These are phyloP conservation scores for Rhazya stricta DNA, from an alignment of 257 asterid genomes.

Conservation along the genomic window DNA sequence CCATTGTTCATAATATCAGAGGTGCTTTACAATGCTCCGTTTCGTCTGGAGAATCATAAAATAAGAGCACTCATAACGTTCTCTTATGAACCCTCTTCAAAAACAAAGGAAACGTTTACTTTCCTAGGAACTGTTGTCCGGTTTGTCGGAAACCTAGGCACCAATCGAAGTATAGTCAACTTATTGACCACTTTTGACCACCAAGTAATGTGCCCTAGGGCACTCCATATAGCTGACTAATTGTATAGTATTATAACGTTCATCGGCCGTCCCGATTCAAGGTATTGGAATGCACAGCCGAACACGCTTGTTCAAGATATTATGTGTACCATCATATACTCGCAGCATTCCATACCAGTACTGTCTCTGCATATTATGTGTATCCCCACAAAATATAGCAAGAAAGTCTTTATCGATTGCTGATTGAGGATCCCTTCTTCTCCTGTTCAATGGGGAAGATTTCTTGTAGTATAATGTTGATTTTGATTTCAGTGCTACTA, in stretches of 20 bases:
- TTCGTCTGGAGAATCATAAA: background rate
- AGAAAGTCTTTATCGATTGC: background rate
- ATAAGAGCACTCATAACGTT: background rate
- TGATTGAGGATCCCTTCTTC: background rate
- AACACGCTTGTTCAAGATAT: constrained; percentile 2
- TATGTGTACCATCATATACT: background rate
- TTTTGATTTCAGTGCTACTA: background rate
- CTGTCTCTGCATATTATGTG: background rate
- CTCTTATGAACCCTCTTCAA: too few species aligned
- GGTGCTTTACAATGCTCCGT: background rate
- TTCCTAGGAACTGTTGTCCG: constrained; percentile 25
- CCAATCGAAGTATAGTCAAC: background rate
- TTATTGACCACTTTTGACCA: constrained; percentile 18
- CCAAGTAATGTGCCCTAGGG: background rate
- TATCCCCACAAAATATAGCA: background rate
- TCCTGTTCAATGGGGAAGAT: constrained; percentile 11
- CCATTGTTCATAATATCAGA: background rate
- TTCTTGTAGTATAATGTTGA: background rate
- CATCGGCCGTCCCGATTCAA: constrained; percentile 9
- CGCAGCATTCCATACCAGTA: background rate
- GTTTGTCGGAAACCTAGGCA: constrained; percentile 23
- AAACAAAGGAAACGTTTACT: too few species aligned
- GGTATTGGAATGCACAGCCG: constrained; percentile 5
- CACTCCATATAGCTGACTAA: background rate
- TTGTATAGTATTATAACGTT: constrained; percentile 5